Evolutionary conservation across 257 asterid genomes (phyloP), one percentile per base, ranked within the genome.

Genomic region (Solanum pinnatisectum): DNA sequence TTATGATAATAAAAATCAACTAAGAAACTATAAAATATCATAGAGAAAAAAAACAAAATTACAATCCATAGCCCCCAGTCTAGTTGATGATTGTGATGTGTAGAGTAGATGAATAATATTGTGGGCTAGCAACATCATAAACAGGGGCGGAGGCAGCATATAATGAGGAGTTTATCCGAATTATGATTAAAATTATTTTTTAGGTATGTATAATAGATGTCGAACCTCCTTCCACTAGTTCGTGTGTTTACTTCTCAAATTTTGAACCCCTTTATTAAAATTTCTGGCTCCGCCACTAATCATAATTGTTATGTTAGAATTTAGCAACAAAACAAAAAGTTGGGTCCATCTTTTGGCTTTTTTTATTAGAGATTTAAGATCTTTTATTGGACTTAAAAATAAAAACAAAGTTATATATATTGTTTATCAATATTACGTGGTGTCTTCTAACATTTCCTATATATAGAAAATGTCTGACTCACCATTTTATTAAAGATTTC

Each of bases 321-420:
- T 52, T 52, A 23, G 72, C 74, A 88, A 76, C 35, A 85, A 88
- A 85, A 63, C 63, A 84, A 76, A 30, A 16, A 65, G n/a, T 25
- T 30, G 63, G 90, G 87, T 85, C 83, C 83, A 32, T 82, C 83
- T 85, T 85, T 88, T 77, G 86, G 85, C 70, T 84, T 84, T 73
- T 73, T 32, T 73, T 8, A 5, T 25, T 6, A 77, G 1, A 25
- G 63, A 79, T 44, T 15, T 30, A 8, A 23, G 63, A 42, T 79
- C 3, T 79, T 23, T 23, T 39, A 12, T 77, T 78, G 18, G 35
- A 12, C 5, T 25, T 12, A 7, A 40, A 76, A 76, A n/a, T 16
- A 39, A 76, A 23, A 23, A 6, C 5, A 3, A 20, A 56, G 67
- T 56, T 8, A 4, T 18, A 35, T 2, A 35, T 37, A 56, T 84